Conservation (phyloP, 805 yeast genomes). For the Yarrowia sp. region DNA sequence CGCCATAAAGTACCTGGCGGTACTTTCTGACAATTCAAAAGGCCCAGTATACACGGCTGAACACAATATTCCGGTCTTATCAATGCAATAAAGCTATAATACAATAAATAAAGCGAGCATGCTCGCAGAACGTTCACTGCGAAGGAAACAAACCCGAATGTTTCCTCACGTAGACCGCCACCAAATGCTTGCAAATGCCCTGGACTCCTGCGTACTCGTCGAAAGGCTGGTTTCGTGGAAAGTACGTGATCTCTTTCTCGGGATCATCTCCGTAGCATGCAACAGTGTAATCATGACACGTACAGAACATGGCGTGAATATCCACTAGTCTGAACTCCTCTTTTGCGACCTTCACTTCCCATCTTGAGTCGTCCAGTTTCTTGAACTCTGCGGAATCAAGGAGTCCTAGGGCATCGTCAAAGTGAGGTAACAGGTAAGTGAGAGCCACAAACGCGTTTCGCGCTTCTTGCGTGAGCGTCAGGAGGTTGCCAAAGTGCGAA, state of each 20-base stretch:
- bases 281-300: background rate
- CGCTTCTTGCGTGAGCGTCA: background rate
- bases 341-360: background rate
- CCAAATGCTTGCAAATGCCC: slow-evolving; percentile 9
- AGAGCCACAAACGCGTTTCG: slow-evolving; percentile 16
- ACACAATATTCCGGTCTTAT: too few species aligned
- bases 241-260: background rate
- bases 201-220: slow-evolving; percentile 12
- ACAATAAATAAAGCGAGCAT: background rate
- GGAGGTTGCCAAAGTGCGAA: slow-evolving; percentile 12
- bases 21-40: too few species aligned
- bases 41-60: too few species aligned
- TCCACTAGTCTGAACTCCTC: slow-evolving; percentile 9
- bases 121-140: background rate
- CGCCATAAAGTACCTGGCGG: too few species aligned
- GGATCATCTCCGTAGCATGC: background rate
- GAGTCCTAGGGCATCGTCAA: slow-evolving; percentile 6
- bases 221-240: slow-evolving; percentile 7
- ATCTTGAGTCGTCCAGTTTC: background rate
- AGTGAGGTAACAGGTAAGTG: background rate
- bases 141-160: background rate
- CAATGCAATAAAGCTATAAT: background rate
- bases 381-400: slow-evolving; percentile 5
- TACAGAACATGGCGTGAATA: slow-evolving; percentile 12
- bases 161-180: slow-evolving; percentile 5